Conservation (phyloP, 805 yeast species). For the Kluyveromyces lactis region DNA sequence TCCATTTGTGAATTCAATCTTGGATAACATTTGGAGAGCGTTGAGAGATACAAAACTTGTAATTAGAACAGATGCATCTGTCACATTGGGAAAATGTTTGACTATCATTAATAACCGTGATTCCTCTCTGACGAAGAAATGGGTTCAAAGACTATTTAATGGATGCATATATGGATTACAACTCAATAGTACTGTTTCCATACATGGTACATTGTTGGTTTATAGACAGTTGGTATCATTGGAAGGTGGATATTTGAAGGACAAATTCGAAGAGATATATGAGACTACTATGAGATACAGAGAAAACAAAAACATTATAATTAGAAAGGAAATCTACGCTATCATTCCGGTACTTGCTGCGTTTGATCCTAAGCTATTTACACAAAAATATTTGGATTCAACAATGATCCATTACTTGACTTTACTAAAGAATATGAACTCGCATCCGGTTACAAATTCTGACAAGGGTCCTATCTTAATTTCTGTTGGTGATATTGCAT, state of each 20-base stretch:
- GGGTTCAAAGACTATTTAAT: constrained; percentile 65
- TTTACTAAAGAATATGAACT: constrained; percentile 61
- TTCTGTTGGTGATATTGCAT: constrained; percentile 79
- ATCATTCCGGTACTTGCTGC: constrained; percentile 78
- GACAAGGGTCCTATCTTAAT: constrained; percentile 71
- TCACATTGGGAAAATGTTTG: constrained; percentile 68
- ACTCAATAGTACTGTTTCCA: constrained; percentile 48
- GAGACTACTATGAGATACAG: constrained; percentile 66
- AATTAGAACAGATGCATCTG: constrained; percentile 78
- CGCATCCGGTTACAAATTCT: constrained; percentile 17
- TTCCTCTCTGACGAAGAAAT: constrained; percentile 53
- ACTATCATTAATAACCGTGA: constrained; percentile 77
- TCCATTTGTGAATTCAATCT: constrained; percentile 65
- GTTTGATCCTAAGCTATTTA: constrained; percentile 67
- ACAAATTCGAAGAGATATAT: constrained; percentile 68
- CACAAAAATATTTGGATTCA: constrained; percentile 71
- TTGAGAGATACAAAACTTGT: constrained; percentile 68
- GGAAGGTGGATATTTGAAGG: constrained; percentile 64
- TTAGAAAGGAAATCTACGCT: constrained; percentile 77
- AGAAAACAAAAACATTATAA: constrained; percentile 66
- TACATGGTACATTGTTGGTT: constrained; percentile 83
- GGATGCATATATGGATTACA: constrained; percentile 58
- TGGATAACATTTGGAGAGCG: constrained; percentile 83
- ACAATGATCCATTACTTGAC: constrained; percentile 69
- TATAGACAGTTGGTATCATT: constrained; percentile 68